Evolutionary conservation across 176 grass and related monocot genomes (phyloP).

Genomic region (Aegilops umbellulata): DNA sequence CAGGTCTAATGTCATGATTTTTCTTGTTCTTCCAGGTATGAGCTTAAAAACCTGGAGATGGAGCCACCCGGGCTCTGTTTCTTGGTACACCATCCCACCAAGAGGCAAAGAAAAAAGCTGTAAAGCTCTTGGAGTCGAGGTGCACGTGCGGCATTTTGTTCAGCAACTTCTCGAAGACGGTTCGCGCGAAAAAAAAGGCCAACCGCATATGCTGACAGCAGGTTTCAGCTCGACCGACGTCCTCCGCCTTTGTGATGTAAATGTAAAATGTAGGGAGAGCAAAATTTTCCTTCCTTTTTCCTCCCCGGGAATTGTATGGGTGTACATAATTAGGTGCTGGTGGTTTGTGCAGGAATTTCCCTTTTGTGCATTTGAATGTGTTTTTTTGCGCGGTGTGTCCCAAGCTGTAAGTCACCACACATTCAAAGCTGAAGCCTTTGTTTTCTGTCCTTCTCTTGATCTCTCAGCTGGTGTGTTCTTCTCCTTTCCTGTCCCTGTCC

Average conservation of each 20-base stretch:
- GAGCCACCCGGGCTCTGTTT: constrained; percentile 20
- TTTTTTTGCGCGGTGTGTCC: constrained; percentile 14
- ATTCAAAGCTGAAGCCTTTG: constrained; percentile 41
- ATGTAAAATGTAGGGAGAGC: constrained; percentile 30
- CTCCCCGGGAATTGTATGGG: not conserved
- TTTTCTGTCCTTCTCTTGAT: not conserved
- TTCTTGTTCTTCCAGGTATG: constrained; percentile 35
- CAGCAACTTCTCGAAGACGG: constrained; percentile 9
- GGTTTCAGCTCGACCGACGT: not conserved
- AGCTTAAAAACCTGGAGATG: constrained; percentile 16
- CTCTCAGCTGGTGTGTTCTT: not conserved
- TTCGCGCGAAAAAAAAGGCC: not conserved
- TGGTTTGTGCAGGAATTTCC: constrained; percentile 53
- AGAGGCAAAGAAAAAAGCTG: not conserved
- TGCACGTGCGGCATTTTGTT: constrained; percentile 30
- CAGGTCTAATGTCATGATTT: constrained; percentile 20
- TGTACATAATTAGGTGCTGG: constrained; percentile 51
- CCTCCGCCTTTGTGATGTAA: constrained; percentile 54
- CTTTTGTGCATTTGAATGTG: constrained; percentile 26
- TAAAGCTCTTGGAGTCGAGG: constrained; percentile 25
- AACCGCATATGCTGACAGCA: constrained; percentile 23
- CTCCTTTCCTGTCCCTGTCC: not conserved
- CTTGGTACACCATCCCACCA: constrained; percentile 21
- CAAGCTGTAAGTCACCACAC: constrained; percentile 56
- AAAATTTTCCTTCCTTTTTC: not conserved